Evolutionary conservation across 345 rosid species (phyloP).

Genomic region (Populus nigra): DNA sequence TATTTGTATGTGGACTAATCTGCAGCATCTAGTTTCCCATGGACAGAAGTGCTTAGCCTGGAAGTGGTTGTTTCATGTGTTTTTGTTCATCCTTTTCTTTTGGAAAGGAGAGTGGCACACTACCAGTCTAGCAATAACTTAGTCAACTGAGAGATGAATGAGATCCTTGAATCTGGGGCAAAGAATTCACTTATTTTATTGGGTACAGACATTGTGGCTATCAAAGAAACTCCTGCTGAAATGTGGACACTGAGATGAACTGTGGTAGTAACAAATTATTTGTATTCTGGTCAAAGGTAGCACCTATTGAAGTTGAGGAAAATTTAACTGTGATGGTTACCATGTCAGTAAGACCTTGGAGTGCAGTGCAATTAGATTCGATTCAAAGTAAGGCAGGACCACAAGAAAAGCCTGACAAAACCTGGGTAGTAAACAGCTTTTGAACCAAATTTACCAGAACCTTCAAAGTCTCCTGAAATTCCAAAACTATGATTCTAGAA

Average conservation of each 20-base stretch:
- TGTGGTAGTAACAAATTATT: not conserved
- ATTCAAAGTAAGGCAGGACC: not conserved
- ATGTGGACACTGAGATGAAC: not conserved
- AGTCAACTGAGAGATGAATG: not conserved
- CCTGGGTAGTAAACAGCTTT: not conserved
- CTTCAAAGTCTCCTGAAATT: not conserved
- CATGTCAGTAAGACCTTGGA: not conserved
- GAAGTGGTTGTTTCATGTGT: not conserved
- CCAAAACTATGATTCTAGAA: not conserved
- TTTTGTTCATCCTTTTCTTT: not conserved
- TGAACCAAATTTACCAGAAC: not conserved
- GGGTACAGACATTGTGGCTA: not conserved
- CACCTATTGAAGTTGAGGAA: not conserved
- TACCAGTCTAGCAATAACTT: not conserved
- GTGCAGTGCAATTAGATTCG: not conserved
- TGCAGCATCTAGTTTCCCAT: not conserved
- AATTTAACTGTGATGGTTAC: not conserved
- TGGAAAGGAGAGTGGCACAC: not conserved
- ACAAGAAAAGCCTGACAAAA: not conserved
- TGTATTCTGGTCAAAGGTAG: not conserved
- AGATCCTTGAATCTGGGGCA: not conserved
- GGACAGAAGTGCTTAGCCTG: not conserved
- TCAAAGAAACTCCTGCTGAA: not conserved
- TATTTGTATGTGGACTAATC: not conserved
- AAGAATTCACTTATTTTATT: not conserved